Base-by-base conservation (phyloP, 2,329 filamentous ascomycete species). In the Dactylella cylindrospora region DNA sequence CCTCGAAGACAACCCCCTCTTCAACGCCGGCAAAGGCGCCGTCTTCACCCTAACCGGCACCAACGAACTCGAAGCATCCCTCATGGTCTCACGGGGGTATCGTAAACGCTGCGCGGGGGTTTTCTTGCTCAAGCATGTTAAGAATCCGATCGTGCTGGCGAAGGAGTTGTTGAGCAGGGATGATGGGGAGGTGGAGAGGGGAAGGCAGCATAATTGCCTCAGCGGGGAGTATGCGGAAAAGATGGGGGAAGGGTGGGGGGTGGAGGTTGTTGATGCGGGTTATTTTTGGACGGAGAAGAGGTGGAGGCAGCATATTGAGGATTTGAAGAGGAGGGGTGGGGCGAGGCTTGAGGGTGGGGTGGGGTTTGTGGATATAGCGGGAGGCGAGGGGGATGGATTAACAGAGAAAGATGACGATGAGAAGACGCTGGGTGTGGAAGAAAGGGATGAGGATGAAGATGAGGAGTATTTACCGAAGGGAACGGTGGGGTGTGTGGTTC, bases 31-130 rank as follows among this genome's bases (percentile, higher is more conserved):
- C 5, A 84, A 83, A 68, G 90, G 90, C 47, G 87, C 89, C 44
- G 89, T 95, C 15, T 95, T 94, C 73, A 95, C 88, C 0, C 82
- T 84, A 44, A 84, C 85, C 66, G 90, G 90, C 13, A 80, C 84
- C 65, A 90, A 90, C 71, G 87, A 95, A 74, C 83, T 95, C 64
- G 90, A 95, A 74, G 87, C 88, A 1, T 87, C 83, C 6, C 81
- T 95, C 45, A 95, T 95, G 89, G 86, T 94, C 0, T 86, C 85
- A 1, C 78, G 78, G 22, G 85, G 84, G 0, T 76, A 77, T 53
- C 79, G 82, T 32, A 95, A 95, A 76, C 81, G 88, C 28, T 88
- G 84, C 12, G 86, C 88, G 0, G 88, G 87, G 2, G 82, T 89
- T 4, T 87, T 87, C 74, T 81, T 88, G 2, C 72, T 95, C 10